Evolutionary conservation across 2,329 filamentous ascomycete genomes (phyloP), one percentile per base, ranked within the genome.

Genomic region (Ophiostoma pallidulum): DNA sequence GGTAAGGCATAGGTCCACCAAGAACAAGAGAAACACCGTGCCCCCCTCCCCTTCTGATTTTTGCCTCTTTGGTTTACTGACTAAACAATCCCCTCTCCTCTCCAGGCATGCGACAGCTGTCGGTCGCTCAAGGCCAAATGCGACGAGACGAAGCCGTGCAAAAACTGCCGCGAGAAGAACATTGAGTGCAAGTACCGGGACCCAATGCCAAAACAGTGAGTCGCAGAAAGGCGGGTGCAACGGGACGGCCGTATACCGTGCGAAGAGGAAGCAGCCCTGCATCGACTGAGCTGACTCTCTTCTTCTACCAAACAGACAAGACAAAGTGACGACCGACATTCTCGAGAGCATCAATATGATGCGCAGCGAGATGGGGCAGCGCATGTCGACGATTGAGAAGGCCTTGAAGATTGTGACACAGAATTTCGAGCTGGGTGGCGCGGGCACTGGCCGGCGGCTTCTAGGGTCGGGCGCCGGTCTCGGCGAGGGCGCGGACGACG

Each of bases 121-220:
- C 81, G 89, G 50, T 77, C 85, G 51, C 75, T 91, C 33, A 95
- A 94, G 65, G 88, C 88, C 13, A 94, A 94, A 66, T 95, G 89
- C 62, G 88, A 94, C 58, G 89, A 95, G 69, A 81, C 82, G 10
- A 81, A 84, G 55, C 89, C 85, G 2, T 84, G 85, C 58, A 91
- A 88, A 60, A 87, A 83, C 58, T 98, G 92, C 63, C 84, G 84
- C 58, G 90, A 97, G 56, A 94, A 94, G 62, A 82, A 77, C 55
- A 74, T 88, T 28, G 75, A 81, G 45, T 98, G 87, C 69, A 82
- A 86, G 64, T 97, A 96, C 64, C 82, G 90, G 55, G 90, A 96
- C 60, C 84, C 92, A 6, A 85, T 88, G 19, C 88, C 88, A 14
- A 92, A 94, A 60, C 91, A 94, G 86, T 94, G 73, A 63, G 84